Evolutionary conservation across 2,329 filamentous ascomycete species (phyloP), one percentile per base, ranked within the genome.

Genomic region (Microdochium trichocladiopsis): DNA sequence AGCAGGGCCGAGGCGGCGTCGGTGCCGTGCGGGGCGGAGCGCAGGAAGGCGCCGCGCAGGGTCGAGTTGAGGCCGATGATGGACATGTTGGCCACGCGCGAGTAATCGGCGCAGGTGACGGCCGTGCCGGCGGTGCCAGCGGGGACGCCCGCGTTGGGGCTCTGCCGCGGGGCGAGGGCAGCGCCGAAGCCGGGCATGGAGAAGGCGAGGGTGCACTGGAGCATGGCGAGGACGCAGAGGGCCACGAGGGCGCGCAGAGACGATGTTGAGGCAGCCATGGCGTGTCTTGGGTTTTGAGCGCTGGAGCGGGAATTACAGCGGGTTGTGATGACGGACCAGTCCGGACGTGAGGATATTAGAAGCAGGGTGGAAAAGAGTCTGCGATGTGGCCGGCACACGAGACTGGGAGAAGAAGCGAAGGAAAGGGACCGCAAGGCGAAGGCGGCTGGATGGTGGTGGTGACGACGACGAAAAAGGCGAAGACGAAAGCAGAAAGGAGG

Each of bases 21-120:
- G 50, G 71, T 74, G 53, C 74, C 75, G 47, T 71, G 57, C 25
- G 65, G 68, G 14, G 72, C 69, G 31, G 69, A 70, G 51, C 69
- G 67, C 48, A 76, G 60, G 60, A 73, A 74, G 11, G 72, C 71
- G n/a, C 68, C 67, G 51, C 75, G 74, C 53, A 72, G 72, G 50
- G 71, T 72, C 53, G 68, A 59, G 63, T 77, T 78, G 51, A 64
- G 55, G 53, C 70, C 71, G 55, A 77, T 69, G 54, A 68, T 70
- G 22, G 74, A 74, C 54, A 75, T 67, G 61, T 77, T 77, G 55
- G 74, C 74, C 22, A 71, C 71, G 49, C 59, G 62, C 53, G 69
- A 62, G 60, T 77, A 77, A 60, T 74, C 68, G 50, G 64, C 55
- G 62, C 74, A 77, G 50, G 57, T 31, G 18, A 25, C 43, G n/a